These are phyloP conservation scores for Myrica gale DNA, from an alignment of 306 rosid species.

Conservation along the genomic window DNA sequence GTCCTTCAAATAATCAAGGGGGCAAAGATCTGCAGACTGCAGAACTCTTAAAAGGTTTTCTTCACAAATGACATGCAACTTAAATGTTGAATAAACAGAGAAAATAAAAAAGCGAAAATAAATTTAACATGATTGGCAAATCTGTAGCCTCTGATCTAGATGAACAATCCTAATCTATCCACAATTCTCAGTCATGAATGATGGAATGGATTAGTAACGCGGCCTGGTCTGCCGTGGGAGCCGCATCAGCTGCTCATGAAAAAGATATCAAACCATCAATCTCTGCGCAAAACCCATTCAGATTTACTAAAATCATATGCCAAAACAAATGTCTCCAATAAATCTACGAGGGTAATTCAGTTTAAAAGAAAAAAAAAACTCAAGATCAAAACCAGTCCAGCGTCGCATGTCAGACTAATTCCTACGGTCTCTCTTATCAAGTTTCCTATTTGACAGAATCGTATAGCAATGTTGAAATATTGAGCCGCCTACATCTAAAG, in stretches of 20 bases:
- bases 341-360: neutral
- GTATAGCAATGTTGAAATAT: neutral
- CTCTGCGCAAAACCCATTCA: neutral
- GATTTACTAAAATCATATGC: neutral
- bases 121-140: neutral
- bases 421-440: neutral
- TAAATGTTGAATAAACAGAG: neutral
- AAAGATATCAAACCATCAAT: neutral
- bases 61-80: neutral
- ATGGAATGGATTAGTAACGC: slow-evolving; percentile 43
- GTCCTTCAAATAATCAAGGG: neutral
- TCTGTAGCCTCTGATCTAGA: neutral
- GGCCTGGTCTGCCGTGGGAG: slow-evolving; percentile 49
- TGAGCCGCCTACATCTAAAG: neutral
- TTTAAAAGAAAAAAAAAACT: neutral
- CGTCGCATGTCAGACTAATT: too few species aligned
- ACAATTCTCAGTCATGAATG: slow-evolving; percentile 26
- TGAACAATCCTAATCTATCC: neutral
- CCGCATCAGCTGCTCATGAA: slow-evolving; percentile 38
- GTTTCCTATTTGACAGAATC: neutral
- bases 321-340: neutral
- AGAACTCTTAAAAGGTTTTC: neutral
- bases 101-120: neutral
- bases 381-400: neutral
- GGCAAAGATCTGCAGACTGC: neutral